Conservation (phyloP, 2,329 filamentous ascomycete species). For the Parafenestella ontariensis region DNA sequence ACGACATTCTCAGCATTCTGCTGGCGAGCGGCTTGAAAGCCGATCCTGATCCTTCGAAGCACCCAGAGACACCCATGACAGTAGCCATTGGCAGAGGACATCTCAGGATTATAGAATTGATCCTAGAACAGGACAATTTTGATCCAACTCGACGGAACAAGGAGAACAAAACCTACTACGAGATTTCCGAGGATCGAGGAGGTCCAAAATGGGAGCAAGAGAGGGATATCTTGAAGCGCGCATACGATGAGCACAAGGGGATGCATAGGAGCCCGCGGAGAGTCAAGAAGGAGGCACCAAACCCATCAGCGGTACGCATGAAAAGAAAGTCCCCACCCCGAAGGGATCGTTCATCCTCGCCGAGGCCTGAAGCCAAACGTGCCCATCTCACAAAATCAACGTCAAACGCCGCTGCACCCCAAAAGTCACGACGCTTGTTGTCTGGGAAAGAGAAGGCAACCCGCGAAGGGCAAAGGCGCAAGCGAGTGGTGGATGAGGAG, state of each 20-base stretch:
- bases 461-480: conserved; percentile 40
- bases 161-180: conserved; percentile 81
- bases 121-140: conserved; percentile 79
- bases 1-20: conserved; percentile 80
- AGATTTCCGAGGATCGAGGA: conserved; percentile 81
- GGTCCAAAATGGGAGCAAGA: conserved; percentile 93
- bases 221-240: conserved; percentile 77
- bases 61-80: conserved; percentile 89
- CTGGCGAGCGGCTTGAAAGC: conserved; percentile 57
- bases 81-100: conserved; percentile 91
- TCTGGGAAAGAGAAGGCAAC: conserved; percentile 47
- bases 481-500: conserved; percentile 44
- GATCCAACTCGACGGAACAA: conserved; percentile 78
- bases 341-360: conserved; percentile 45
- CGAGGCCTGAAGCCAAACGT: conserved; percentile 39
- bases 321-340: conserved; percentile 43
- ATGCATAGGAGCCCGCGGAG: conserved; percentile 45
- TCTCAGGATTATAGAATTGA: conserved; percentile 80
- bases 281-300: conserved; percentile 43
- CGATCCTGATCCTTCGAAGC: conserved; percentile 72
- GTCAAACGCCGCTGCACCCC: conserved; percentile 24
- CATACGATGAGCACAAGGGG: conserved; percentile 66
- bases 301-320: conserved; percentile 30
- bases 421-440: conserved; percentile 45
- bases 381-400: conserved; percentile 31